Percentiles rank a stretch among this genome's conserved stretches.
These are phyloP conservation scores for Crepidotus sp. DNA, from an alignment of 1,284 basidiomycete genomes.

Conservation along the genomic window DNA sequence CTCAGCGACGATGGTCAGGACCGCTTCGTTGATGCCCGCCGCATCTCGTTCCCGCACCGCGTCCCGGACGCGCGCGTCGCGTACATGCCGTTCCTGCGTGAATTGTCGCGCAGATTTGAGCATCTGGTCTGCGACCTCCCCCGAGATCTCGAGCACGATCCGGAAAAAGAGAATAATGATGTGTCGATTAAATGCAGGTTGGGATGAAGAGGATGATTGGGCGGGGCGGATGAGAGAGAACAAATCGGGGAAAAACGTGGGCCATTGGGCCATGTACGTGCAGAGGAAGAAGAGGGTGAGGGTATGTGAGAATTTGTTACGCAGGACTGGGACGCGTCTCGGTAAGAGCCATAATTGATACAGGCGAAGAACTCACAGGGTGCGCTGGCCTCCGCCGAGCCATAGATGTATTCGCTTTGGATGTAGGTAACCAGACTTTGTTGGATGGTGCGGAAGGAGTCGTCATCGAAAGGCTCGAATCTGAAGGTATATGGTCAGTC, in stretches of 20 bases:
- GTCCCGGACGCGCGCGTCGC: conserved; percentile 81
- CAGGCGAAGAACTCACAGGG: conserved; percentile 48
- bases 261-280: conserved; percentile 80
- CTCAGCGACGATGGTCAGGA: conserved; percentile 78
- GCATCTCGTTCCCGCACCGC: conserved; percentile 89
- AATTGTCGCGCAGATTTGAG: conserved; percentile 77
- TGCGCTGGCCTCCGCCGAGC: conserved; percentile 64
- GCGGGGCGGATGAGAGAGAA: conserved; percentile 64
- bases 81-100: conserved; percentile 57
- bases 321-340: conserved; percentile 48
- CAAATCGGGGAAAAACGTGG: conserved; percentile 72
- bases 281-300: conserved; percentile 90
- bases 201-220: conserved; percentile 42
- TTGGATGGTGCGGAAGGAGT: conserved; percentile 61
- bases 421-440: conserved; percentile 68
- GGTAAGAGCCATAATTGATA: background rate
- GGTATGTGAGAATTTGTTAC: conserved; percentile 99
- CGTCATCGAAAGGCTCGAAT: conserved; percentile 60
- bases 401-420: conserved; percentile 70
- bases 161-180: conserved; percentile 82
- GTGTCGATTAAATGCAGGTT: conserved; percentile 59
- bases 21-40: conserved; percentile 76
- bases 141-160: conserved; percentile 83
- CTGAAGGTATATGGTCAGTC: conserved; percentile 28
- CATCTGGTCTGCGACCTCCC: conserved; percentile 87